These are phyloP conservation scores for Ceriops tagal DNA, from an alignment of 345 rosid species.

Conservation along the genomic window DNA sequence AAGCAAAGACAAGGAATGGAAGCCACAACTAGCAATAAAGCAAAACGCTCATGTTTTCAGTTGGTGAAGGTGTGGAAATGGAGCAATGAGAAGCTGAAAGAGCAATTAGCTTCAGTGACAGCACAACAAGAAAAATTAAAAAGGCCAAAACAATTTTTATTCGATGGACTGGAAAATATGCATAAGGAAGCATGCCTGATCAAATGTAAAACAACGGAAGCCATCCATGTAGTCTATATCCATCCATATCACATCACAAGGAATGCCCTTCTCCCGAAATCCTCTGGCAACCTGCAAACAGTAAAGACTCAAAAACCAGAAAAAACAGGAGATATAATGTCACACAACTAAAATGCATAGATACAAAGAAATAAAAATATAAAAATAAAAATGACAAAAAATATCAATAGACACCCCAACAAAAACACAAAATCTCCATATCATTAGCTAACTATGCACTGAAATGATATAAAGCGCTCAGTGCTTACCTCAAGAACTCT, in stretches of 20 bases:
- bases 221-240: constrained; percentile 99
- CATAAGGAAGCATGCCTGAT: constrained; percentile 50
- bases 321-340: background rate
- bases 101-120: no score
- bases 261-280: constrained; percentile 80
- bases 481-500: constrained; percentile 71
- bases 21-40: background rate
- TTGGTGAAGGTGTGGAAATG: background rate
- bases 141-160: background rate
- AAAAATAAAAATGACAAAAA: background rate
- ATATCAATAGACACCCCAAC: background rate
- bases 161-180: background rate
- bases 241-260: constrained; percentile 95
- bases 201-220: constrained; percentile 91
- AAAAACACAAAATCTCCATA: background rate
- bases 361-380: background rate
- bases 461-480: constrained; percentile 24
- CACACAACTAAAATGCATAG: background rate
- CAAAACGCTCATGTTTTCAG: background rate
- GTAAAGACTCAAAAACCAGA: constrained; percentile 14
- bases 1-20: no score
- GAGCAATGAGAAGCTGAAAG: background rate
- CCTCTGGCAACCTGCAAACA: constrained; percentile 54
- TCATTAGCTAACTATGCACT: constrained; percentile 3
- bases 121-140: background rate